Conservation (phyloP, 2,329 filamentous ascomycete species). For the Aspergillus sergii region DNA sequence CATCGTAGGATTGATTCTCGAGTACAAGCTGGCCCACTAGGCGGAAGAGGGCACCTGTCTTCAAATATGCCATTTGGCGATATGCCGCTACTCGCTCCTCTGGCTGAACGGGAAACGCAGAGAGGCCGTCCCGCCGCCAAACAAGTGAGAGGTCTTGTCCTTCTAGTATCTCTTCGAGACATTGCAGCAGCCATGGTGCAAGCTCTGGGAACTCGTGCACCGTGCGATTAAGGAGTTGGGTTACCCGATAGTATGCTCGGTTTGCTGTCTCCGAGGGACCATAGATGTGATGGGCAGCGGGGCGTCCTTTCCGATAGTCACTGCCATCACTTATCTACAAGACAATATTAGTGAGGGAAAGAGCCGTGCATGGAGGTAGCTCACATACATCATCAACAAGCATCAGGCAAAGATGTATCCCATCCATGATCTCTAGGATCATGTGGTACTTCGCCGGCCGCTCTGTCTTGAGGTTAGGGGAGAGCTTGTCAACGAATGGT, state of each 20-base stretch:
- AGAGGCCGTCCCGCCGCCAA: slow-evolving; percentile 25
- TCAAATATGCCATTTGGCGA: slow-evolving; percentile 21
- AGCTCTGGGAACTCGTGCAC: slow-evolving; percentile 17
- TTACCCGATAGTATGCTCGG: slow-evolving; percentile 26
- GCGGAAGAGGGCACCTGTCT: slow-evolving; percentile 26
- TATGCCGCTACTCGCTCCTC: slow-evolving; percentile 19
- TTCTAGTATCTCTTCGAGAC: slow-evolving; percentile 25
- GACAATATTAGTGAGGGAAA: neutral
- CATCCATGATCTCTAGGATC: slow-evolving; percentile 28
- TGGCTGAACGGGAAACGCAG: slow-evolving; percentile 11
- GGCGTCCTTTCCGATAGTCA: slow-evolving; percentile 24
- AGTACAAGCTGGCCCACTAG: slow-evolving; percentile 23
- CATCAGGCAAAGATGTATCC: slow-evolving; percentile 27
- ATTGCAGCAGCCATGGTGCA: slow-evolving; percentile 21
- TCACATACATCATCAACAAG: slow-evolving; percentile 26
- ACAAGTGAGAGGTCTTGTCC: slow-evolving; percentile 27
- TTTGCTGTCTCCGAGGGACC: slow-evolving; percentile 27
- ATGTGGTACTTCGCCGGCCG: slow-evolving; percentile 21
- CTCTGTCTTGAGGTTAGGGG: slow-evolving; percentile 16
- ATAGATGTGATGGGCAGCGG: slow-evolving; percentile 23
- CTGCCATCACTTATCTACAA: slow-evolving; percentile 25
- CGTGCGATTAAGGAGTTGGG: slow-evolving; percentile 21
- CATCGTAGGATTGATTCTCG: slow-evolving; percentile 19
- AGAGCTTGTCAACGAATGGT: slow-evolving; percentile 25
- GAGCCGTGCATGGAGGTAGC: neutral